A percentile compares a stretch with the other conserved stretches of the same genome.
Conservation (phyloP, 345 rosid genomes). For the Abelmoschus esculentus region DNA sequence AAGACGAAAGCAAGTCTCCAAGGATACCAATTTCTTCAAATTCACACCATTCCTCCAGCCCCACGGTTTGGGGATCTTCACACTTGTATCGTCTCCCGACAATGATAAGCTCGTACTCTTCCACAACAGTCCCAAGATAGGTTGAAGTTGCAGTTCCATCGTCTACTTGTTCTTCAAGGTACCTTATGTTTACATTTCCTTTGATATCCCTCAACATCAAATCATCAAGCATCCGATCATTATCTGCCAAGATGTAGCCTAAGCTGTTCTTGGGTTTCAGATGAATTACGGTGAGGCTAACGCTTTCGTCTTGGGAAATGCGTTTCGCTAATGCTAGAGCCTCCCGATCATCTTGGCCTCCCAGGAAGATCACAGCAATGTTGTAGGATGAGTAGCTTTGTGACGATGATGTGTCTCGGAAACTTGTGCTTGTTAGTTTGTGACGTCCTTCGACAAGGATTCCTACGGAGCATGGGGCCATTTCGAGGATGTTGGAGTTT, state of each 20-base stretch:
- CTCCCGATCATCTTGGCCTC: not conserved
- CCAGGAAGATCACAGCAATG: not conserved
- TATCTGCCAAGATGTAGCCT: not conserved
- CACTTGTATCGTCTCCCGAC: not conserved
- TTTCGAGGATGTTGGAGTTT: too few relatives aligned
- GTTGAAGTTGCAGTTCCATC: not conserved
- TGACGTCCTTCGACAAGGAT: not conserved
- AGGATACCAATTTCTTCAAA: not conserved
- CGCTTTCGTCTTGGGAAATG: not conserved
- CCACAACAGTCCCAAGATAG: not conserved
- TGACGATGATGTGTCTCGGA: not conserved
- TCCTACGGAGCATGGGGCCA: not conserved
- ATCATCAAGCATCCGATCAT: not conserved
- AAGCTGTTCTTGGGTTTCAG: not conserved
- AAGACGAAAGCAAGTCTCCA: not conserved
- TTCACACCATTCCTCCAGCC: not conserved
- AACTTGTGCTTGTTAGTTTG: not conserved
- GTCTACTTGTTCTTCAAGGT: not conserved
- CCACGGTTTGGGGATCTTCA: not conserved
- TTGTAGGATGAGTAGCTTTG: not conserved
- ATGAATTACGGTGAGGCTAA: not conserved
- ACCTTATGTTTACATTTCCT: not conserved
- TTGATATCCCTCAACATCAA: not conserved
- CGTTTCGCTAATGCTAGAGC: not conserved
- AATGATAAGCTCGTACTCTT: not conserved